Conservation (phyloP, 2,329 filamentous ascomycete genomes). For the Coniochaeta prunicola region DNA sequence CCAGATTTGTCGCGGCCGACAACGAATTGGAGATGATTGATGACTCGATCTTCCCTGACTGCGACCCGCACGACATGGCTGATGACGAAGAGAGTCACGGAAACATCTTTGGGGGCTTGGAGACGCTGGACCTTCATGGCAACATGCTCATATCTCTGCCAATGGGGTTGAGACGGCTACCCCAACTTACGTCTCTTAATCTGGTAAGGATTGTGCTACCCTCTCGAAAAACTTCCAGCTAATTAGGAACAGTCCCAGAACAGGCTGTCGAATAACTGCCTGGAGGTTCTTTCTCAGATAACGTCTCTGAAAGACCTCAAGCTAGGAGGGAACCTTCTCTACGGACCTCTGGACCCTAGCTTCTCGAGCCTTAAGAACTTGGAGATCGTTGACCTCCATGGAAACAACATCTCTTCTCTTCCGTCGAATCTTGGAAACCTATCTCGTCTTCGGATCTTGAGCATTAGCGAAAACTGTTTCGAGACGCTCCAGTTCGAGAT, state of each 20-base stretch:
- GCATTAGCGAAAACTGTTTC: constrained; percentile 74
- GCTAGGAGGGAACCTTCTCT: constrained; percentile 69
- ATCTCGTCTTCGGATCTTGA: constrained; percentile 63
- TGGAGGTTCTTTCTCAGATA: constrained; percentile 71
- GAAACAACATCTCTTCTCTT: constrained; percentile 68
- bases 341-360: constrained; percentile 57
- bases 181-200: constrained; percentile 73
- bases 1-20: constrained; percentile 77
- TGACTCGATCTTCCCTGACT: constrained; percentile 73
- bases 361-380: constrained; percentile 60
- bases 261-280: constrained; percentile 61
- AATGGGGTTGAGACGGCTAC: constrained; percentile 64
- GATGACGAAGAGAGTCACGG: constrained; percentile 60
- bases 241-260: constrained; percentile 61
- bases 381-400: constrained; percentile 74
- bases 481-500: constrained; percentile 62
- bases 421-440: constrained; percentile 63
- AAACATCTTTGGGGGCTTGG: constrained; percentile 74
- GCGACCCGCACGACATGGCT: constrained; percentile 45
- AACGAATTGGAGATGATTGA: constrained; percentile 75
- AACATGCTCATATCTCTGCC: constrained; percentile 71
- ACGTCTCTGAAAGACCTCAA: constrained; percentile 68
- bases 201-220: constrained; percentile 42
- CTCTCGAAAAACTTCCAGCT: constrained; percentile 7
- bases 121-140: constrained; percentile 78